Evolutionary conservation across 805 yeast species (phyloP), one percentile per base, ranked within the genome.

Genomic region (Lachancea waltii): DNA sequence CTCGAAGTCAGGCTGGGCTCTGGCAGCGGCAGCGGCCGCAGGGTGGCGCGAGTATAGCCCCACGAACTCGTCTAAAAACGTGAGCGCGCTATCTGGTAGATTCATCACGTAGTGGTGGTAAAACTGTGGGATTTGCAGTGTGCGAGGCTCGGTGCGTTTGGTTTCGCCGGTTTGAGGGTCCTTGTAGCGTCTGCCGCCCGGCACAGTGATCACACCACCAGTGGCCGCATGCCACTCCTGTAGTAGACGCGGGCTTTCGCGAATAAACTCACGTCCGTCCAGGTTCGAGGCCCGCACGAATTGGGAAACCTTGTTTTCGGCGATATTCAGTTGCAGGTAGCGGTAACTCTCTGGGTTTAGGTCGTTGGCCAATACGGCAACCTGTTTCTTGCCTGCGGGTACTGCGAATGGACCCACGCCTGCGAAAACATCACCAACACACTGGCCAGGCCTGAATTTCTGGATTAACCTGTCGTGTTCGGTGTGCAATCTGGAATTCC

Each of bases 321-420:
- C 51, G 35, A 85, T 74, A 50, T 92, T 92, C 21, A 71, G 70
- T 26, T 64, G 58, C 64, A 92, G 70, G 52, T 83, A 81, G 47
- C 76, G 75, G 61, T 65, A 84, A 42, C 95, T 80, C 43, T 81
- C 84, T 0, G 97, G 97, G 54, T 92, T 92, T 57, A 92, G 68
- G 59, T 92, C 99, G 57, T 89, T 92, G 8, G 97, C 96, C 49
- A 92, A 68, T 0, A 85, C 95, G 36, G 89, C 58, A 8, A 79
- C 82, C 11, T 73, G 73, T 44, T 81, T 85, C 59, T 82, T 86
- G 10, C 89, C 97, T 0, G 97, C 95, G 0, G 99, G 99, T 1
- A 92, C 77, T 1, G 95, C 90, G 66, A 94, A 92, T 4, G 99
- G 99, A 0, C 99, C 99, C 2, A 92, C 97, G 33, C 99, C 99